Evolutionary conservation across 768 basidiomycete species (phyloP).

Genomic region (Rhizopogon vinicolor): DNA sequence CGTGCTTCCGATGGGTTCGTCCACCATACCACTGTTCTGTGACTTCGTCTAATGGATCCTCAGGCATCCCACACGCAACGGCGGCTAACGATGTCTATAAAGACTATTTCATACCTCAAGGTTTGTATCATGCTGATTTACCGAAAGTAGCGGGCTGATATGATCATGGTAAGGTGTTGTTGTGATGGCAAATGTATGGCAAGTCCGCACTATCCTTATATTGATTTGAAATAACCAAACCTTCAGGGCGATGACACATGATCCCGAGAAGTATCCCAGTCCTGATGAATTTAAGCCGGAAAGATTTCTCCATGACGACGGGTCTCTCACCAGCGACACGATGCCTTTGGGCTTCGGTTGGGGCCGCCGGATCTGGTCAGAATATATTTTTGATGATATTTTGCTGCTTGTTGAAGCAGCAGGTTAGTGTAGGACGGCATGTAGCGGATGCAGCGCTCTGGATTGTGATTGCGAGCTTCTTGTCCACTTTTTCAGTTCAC

Average conservation of each 20-base stretch:
- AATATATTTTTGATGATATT: background rate
- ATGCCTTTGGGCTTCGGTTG: constrained; percentile 26
- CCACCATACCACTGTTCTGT: background rate
- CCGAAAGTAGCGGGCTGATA: too few species aligned
- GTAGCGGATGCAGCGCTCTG: constrained; percentile 36
- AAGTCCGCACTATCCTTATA: background rate
- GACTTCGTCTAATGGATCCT: background rate
- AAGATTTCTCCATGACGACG: constrained; percentile 22
- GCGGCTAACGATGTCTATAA: constrained; percentile 37
- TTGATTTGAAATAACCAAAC: background rate
- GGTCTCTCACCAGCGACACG: constrained; percentile 9
- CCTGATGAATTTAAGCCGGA: constrained; percentile 34
- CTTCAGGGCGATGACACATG: constrained; percentile 29
- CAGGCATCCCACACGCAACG: constrained; percentile 25
- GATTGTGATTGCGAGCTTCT: constrained; percentile 16
- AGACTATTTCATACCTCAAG: constrained; percentile 47
- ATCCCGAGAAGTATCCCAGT: constrained; percentile 32
- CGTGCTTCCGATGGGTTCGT: background rate
- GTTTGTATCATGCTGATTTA: constrained; percentile 8
- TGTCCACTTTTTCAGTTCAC: constrained; percentile 12
- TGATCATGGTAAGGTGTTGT: background rate
- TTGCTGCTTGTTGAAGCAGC: background rate
- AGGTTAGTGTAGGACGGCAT: constrained; percentile 34
- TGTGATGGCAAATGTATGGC: background rate
- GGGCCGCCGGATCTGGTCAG: constrained; percentile 34